A percentile compares a stretch with the other conserved stretches of the same genome.
Conservation (phyloP, 2,329 filamentous ascomycete genomes). For the Biscogniauxia marginata region DNA sequence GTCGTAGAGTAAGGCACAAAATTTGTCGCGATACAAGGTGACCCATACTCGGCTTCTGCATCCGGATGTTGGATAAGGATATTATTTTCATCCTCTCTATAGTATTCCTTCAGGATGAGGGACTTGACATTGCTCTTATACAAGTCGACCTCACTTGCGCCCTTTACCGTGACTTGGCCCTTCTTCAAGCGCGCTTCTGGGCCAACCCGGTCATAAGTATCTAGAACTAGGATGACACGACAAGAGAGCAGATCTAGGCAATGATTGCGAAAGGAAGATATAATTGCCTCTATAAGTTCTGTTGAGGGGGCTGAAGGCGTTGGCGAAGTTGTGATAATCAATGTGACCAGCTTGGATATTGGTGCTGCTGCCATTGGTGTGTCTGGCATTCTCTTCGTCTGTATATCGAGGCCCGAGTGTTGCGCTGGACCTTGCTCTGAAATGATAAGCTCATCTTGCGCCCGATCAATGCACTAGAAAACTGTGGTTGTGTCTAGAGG, state of each 20-base stretch:
- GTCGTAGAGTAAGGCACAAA: slow-evolving; percentile 37
- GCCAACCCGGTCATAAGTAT: slow-evolving; percentile 49
- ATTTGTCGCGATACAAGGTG: slow-evolving; percentile 34
- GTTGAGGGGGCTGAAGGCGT: slow-evolving; percentile 54
- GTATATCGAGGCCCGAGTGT: too few species aligned
- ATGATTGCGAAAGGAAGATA: slow-evolving; percentile 44
- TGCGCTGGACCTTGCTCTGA: too few species aligned
- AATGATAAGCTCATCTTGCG: too few species aligned
- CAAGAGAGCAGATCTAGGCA: slow-evolving; percentile 43
- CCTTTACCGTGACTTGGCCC: slow-evolving; percentile 48
- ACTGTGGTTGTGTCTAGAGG: too few species aligned
- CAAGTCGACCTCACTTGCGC: slow-evolving; percentile 39
- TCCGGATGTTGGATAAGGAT: slow-evolving; percentile 21
- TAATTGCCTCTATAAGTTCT: slow-evolving; percentile 47
- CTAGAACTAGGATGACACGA: slow-evolving; percentile 50
- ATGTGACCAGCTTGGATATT: slow-evolving; percentile 32
- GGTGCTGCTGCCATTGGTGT: too few species aligned
- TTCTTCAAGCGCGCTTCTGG: slow-evolving; percentile 48
- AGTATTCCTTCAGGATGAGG: slow-evolving; percentile 37
- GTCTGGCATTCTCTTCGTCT: too few species aligned
- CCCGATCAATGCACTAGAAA: too few species aligned
- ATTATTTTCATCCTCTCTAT: background rate
- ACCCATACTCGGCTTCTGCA: slow-evolving; percentile 51
- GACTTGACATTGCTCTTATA: slow-evolving; percentile 50
- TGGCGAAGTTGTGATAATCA: slow-evolving; percentile 55